These are phyloP conservation scores for Wickerhamomyces sp. DNA, from an alignment of 1,139 yeast species.

Conservation along the genomic window DNA sequence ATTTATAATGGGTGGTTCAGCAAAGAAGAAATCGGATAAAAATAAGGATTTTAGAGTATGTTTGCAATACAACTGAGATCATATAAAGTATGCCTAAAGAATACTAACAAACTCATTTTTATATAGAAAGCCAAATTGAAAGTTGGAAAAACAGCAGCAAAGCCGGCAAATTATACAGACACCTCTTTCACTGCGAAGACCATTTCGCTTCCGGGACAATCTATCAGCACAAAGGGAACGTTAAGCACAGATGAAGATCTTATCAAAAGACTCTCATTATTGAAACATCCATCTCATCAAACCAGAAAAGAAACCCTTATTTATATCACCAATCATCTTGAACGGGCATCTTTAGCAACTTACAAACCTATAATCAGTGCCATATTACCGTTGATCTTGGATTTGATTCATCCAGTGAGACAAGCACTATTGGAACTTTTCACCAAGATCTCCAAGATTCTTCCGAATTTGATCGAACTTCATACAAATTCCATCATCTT, in stretches of 20 bases:
- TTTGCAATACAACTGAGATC: background rate
- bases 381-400: constrained; percentile 54
- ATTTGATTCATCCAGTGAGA: constrained; percentile 61
- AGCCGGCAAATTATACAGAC: constrained; percentile 73
- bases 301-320: constrained; percentile 72
- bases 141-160: constrained; percentile 79
- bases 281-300: constrained; percentile 71
- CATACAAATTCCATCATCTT: constrained; percentile 65
- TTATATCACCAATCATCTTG: constrained; percentile 40
- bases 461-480: constrained; percentile 55
- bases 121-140: constrained; percentile 65
- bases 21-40: constrained; percentile 60
- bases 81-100: background rate
- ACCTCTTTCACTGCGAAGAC: constrained; percentile 78
- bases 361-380: constrained; percentile 55
- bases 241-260: constrained; percentile 40
- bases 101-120: constrained; percentile 3
- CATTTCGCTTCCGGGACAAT: constrained; percentile 57
- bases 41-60: constrained; percentile 59
- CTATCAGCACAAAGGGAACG: constrained; percentile 16
- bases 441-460: constrained; percentile 42
- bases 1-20: constrained; percentile 49
- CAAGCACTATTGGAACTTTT: constrained; percentile 50
- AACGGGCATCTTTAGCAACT: constrained; percentile 35
- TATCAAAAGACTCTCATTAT: constrained; percentile 54